Conservation (phyloP, 176 grass and related monocot species). For the Avena atlantica region DNA sequence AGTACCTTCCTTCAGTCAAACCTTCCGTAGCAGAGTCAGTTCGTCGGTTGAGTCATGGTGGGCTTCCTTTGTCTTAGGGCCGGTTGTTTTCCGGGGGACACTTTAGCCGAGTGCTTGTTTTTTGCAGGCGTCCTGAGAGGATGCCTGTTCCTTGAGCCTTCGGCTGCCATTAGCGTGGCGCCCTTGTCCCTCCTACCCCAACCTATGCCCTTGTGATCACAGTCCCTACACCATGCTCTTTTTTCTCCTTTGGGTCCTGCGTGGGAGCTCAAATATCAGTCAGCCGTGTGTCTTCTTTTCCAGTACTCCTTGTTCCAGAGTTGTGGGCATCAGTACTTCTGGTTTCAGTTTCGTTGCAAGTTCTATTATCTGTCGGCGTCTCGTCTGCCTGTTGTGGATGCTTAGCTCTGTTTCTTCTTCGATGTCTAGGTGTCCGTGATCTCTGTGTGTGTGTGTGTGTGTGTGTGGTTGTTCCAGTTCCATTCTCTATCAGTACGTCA, state of each 20-base stretch:
- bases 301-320: constrained; percentile 44
- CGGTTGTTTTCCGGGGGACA: constrained; percentile 54
- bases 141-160: constrained; percentile 66
- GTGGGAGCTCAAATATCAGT: constrained; percentile 55
- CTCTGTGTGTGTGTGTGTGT: neutral
- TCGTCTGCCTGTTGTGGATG: neutral
- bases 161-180: constrained; percentile 45
- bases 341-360: constrained; percentile 41
- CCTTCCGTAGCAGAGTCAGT: constrained; percentile 40
- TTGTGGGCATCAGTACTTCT: constrained; percentile 29
- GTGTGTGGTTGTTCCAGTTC: constrained; percentile 43
- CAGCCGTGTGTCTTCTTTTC: constrained; percentile 43
- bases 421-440: constrained; percentile 40
- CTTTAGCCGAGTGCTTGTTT: constrained; percentile 66
- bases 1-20: constrained; percentile 45
- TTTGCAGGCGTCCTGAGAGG: constrained; percentile 56
- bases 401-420: constrained; percentile 16
- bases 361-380: constrained; percentile 10
- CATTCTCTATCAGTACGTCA: constrained; percentile 3
- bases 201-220: constrained; percentile 55
- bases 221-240: constrained; percentile 52
- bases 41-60: constrained; percentile 58
- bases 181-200: constrained; percentile 59
- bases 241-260: constrained; percentile 56
- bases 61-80: constrained; percentile 61